Base-by-base conservation (phyloP, 2,329 filamentous ascomycete genomes). In the Beauveria sp. region DNA sequence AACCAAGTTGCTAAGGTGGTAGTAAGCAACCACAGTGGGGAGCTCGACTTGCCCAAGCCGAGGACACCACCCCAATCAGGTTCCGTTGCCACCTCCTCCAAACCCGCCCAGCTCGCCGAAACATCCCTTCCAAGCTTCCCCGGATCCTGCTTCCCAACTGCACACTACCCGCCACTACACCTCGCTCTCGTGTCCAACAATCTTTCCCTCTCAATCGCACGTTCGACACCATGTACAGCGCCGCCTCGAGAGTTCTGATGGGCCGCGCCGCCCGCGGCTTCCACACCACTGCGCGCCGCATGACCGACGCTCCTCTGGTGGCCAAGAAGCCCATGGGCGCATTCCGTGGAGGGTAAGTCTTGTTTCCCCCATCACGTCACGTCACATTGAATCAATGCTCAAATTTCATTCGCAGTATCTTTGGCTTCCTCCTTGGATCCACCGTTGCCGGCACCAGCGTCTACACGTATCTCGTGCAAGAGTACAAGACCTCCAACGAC, bases 401-500 rank as follows among this genome's bases (percentile, higher is more conserved):
- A 22, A 42, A 10, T 7, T 26, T 58, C 22, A 5, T 52, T 8
- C 63, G 62, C 68, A 97, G 93, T 62, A 79, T 97, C 63, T 91
- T 96, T 70, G 93, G 93, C 58, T 98, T 98, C 80, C 86, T 98
- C 56, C 81, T 95, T 65, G 93, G 93, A 66, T 87, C 89, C 65
- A 87, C 89, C 52, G 79, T 91, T 58, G 87, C 93, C 50, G 92
- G 91, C 69, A 84, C 83, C 58, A 88, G 86, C 62, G 89, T 96
- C 69, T 98, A 97, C 79, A 92, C 91, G 74, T 98, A 98, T 75
- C 85, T 96, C 67, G 79, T 98, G 69, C 86, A 93, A 73, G 93
- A 98, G 76, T 98, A 97, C 81, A 91, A 92, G 78, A 82, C 92
- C 49, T 90, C 91, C 68, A 98, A 97, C 79, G 90, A 96, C 77